Base-by-base conservation (phyloP, 345 rosid genomes). In the Salix koriyanagi region DNA sequence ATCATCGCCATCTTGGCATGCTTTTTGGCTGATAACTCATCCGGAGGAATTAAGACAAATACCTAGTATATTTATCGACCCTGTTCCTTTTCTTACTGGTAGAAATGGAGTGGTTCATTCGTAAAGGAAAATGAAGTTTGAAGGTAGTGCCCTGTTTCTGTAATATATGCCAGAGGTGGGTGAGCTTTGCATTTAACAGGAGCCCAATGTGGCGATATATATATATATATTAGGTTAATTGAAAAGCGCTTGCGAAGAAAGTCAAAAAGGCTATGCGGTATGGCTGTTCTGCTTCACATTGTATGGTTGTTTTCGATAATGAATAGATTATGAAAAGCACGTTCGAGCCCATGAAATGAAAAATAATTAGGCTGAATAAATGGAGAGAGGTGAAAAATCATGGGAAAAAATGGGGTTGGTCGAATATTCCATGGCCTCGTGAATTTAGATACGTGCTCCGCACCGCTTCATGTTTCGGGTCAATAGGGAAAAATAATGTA, bases 31-130 rank as follows among this genome's bases (percentile, higher is more conserved):
- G 52, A 12, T 50, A 50, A 34, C 36, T 23, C 30, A 54, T 26
- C 9, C 13, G 46, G 4, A 15, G 64, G 65, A 77, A 37, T 30
- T 67, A 12, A 14, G 83, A 78, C 82, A 80, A 69, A 48, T 69
- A 75, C 80, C 82, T 37, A 73, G 75, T 44, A 13, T 72, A 78
- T 72, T 75, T 62, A 80, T 67, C 72, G 80, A 42, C 46, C 46
- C 13, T 42, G 46, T 11, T 67, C 62, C n/a, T 15, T 77, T 44
- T 44, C 18, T 19, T 62, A 19, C n/a, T 34, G 11, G 8, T 12
- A 21, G 16, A 21, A 37, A 50, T 13, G 71, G 21, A 71, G 80
- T 71, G 54, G 81, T 72, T 72, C 66, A 42, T 72, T 56, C 76
- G 72, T 66, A 37, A 16, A 11, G 25, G 16, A 62, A 30, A 56